Base-by-base conservation (phyloP, 345 rosid genomes). In the Corchorus olitorius region DNA sequence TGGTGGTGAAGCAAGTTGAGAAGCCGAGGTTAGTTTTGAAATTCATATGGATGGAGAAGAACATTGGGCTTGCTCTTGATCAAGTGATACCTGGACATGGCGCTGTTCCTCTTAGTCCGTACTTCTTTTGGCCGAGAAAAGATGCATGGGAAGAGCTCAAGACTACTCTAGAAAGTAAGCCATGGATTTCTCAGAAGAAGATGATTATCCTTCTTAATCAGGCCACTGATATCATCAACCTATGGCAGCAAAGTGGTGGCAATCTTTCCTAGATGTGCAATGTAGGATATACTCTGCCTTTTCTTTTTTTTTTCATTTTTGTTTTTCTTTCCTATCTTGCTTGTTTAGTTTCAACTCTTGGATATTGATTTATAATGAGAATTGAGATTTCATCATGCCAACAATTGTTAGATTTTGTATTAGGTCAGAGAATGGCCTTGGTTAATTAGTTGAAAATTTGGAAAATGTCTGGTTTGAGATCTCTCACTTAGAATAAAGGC, bases 71-170 rank as follows among this genome's bases (percentile, higher is more conserved):
- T 77, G 92, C 81, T 22, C 83, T 90, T 72, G 92, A 92, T 85
- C 93, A 92, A 74, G 76, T 78, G 75, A 85, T 92, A 17, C 92
- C 97, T 11, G 94, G 94, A 54, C 88, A 89, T 74, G 94, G 97
- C 3, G 78, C 97, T 10, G 81, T 88, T 54, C 97, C 97, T 52
- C 78, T 92, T 55, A 92, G 94, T 74, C 93, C 93, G 10, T 92
- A 90, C 76, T 92, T 88, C 77, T 92, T 92, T 72, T 92, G 93
- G 94, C 94, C 93, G 0, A 89, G 92, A 65, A 92, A 90, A 78
- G 94, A 92, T 83, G 97, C 93, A 9, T 92, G 97, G 97, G 94
- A 92, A 80, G 97, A 92, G 84, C 93, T 92, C 8, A 89, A 88
- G 84, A 48, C 93, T 41, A 83, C 89, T 62, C 85, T 90, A 49